Evolutionary conservation across 106 monocot genomes (phyloP).

Genomic region (Ottelia alismoides): DNA sequence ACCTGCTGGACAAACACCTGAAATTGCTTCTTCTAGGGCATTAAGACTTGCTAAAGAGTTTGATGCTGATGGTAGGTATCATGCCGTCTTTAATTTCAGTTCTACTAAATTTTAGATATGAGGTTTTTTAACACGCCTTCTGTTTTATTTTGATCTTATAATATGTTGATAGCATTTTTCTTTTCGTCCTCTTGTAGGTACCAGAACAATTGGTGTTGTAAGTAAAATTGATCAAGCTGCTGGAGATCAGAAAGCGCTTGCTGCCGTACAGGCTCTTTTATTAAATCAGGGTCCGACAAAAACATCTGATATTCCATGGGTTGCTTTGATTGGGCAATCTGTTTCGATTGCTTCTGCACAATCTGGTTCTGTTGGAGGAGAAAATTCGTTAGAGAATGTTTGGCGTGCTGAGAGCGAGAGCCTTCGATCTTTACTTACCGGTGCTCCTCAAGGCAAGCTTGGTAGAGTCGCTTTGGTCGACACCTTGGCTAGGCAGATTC

Average conservation of each 20-base stretch:
- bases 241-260: conserved; percentile 63
- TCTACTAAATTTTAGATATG: neutral
- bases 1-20: conserved; percentile 77
- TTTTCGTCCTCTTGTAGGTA: conserved; percentile 24
- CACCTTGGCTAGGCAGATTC: conserved; percentile 73
- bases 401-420: conserved; percentile 90
- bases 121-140: neutral
- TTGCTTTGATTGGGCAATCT: conserved; percentile 85
- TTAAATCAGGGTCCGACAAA: conserved; percentile 62
- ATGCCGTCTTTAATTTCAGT: neutral
- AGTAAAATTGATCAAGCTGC: conserved; percentile 92
- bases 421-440: conserved; percentile 65
- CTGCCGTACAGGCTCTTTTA: conserved; percentile 72
- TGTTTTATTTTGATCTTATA: neutral
- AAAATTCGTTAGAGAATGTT: conserved; percentile 80
- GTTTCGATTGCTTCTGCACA: conserved; percentile 88
- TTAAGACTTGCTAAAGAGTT: conserved; percentile 70
- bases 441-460: conserved; percentile 71
- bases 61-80: conserved; percentile 65
- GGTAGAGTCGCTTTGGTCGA: conserved; percentile 90
- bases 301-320: conserved; percentile 75
- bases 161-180: neutral
- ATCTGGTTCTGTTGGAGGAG: conserved; percentile 67
- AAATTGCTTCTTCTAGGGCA: conserved; percentile 75
- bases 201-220: conserved; percentile 77